Evolutionary conservation across 257 asterid genomes (phyloP).

Genomic region (Verbena officinalis): DNA sequence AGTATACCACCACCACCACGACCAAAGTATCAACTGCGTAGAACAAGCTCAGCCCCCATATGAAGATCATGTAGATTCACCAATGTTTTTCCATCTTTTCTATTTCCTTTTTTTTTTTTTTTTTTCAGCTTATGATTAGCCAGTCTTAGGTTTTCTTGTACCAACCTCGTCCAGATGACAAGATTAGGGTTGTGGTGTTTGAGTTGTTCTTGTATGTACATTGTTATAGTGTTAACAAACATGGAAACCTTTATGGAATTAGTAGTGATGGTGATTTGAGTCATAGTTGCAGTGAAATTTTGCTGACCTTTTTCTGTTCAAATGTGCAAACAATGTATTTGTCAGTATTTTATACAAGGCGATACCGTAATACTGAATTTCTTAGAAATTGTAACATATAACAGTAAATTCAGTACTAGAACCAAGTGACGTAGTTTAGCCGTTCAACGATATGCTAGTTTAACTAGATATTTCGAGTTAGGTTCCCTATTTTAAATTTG

Average conservation of each 20-base stretch:
- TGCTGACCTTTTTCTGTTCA: neutral
- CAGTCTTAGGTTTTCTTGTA: conserved; percentile 5
- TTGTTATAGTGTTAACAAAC: conserved; percentile 36
- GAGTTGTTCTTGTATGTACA: conserved; percentile 42
- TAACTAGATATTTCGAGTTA: too few species aligned
- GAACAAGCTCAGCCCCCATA: conserved; percentile 58
- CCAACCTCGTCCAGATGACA: conserved; percentile 26
- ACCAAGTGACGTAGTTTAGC: too few species aligned
- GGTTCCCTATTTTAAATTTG: too few species aligned
- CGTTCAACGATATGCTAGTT: too few species aligned
- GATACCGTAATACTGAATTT: too few species aligned
- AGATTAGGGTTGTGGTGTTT: conserved; percentile 13
- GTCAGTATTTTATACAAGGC: too few species aligned
- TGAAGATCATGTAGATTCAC: conserved; percentile 40
- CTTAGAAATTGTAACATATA: too few species aligned
- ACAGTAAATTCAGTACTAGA: too few species aligned
- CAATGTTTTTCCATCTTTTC: neutral
- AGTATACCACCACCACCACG: conserved; percentile 41
- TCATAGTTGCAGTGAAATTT: conserved; percentile 11
- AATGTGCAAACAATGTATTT: neutral
- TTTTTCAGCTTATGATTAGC: neutral
- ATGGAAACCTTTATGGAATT: conserved; percentile 28
- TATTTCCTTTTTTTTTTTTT: neutral
- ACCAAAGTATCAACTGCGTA: conserved; percentile 52
- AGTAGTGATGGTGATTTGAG: conserved; percentile 23